Evolutionary conservation across 2,329 filamentous ascomycete genomes (phyloP).

Genomic region (Acephala macrosclerotiorum): DNA sequence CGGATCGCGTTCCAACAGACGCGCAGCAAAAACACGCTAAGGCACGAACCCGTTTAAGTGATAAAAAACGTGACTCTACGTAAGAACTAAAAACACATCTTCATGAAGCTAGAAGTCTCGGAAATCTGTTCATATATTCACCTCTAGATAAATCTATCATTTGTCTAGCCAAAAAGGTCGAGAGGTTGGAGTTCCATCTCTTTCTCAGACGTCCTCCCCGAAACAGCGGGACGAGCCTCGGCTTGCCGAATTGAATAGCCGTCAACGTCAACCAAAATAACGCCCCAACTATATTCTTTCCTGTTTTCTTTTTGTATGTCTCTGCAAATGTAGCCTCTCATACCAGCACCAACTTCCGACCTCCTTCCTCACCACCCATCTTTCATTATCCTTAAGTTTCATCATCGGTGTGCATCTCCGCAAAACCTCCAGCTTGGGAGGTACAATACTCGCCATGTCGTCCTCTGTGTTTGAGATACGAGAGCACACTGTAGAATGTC

Average conservation of each 20-base stretch:
- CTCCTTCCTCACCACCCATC: background rate
- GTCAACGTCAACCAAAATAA: slow-evolving; percentile 1
- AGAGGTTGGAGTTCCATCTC: background rate
- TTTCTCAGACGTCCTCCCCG: background rate
- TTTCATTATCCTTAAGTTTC: background rate
- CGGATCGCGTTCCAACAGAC: no score
- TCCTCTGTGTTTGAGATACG: slow-evolving; percentile 65
- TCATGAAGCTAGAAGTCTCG: background rate
- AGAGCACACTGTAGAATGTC: slow-evolving; percentile 76
- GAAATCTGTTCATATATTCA: background rate
- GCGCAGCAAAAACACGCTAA: background rate
- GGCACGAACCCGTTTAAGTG: background rate
- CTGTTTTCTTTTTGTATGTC: background rate
- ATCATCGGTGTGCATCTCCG: background rate
- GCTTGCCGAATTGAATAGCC: slow-evolving; percentile 10
- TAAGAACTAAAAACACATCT: background rate
- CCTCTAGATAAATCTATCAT: background rate
- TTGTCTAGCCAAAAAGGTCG: background rate
- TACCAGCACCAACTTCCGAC: background rate
- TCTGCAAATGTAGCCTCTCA: background rate
- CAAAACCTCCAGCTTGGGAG: background rate
- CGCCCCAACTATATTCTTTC: background rate
- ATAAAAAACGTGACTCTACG: background rate
- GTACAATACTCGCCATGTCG: slow-evolving; percentile 26
- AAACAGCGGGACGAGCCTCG: slow-evolving; percentile 11